Conservation (phyloP, 345 rosid species). For the Excoecaria agallocha region DNA sequence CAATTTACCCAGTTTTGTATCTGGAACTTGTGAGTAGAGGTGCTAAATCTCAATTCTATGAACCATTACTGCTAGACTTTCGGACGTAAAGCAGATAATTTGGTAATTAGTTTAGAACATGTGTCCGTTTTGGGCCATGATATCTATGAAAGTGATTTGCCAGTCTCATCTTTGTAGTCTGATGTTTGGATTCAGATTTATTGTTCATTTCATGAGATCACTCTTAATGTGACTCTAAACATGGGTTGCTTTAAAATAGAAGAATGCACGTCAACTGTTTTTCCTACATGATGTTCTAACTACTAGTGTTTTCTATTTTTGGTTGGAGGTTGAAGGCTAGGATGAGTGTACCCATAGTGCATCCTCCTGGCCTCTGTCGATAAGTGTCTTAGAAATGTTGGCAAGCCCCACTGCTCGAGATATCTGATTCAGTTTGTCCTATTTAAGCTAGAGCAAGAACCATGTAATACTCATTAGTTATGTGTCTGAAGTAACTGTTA, state of each 20-base stretch:
- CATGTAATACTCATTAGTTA: neutral
- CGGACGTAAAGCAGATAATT: no score
- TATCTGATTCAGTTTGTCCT: slow-evolving; percentile 2
- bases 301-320: neutral
- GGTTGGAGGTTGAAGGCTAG: neutral
- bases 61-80: no score
- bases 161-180: neutral
- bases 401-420: neutral
- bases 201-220: neutral
- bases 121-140: neutral
- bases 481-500: neutral
- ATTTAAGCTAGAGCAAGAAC: neutral
- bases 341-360: neutral
- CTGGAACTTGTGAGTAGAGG: no score
- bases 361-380: neutral
- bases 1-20: no score
- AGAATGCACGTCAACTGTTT: neutral
- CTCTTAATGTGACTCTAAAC: neutral
- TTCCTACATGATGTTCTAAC: neutral
- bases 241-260: neutral
- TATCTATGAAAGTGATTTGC: neutral
- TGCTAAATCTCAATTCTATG: no score
- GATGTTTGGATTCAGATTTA: neutral
- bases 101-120: no score
- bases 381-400: neutral